Conservation (phyloP, 139 green algal species). For the Chlamydomonas eustigma region DNA sequence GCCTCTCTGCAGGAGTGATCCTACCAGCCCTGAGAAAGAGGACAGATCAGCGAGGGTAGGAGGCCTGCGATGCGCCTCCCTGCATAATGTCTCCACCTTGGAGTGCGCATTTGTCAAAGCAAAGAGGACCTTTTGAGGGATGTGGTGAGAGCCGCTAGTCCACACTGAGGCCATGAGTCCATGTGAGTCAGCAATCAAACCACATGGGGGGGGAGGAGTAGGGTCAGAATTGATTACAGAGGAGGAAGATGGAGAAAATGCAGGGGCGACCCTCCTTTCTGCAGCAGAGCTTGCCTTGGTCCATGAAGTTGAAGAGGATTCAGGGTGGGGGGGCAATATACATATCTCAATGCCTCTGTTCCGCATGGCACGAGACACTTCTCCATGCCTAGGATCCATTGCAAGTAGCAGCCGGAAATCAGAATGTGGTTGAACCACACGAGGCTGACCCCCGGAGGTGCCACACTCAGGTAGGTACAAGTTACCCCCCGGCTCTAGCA, state of each 20-base stretch:
- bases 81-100: slow-evolving; percentile 15
- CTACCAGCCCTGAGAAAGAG: slow-evolving; percentile 45
- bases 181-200: neutral
- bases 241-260: no score
- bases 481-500: slow-evolving; percentile 85
- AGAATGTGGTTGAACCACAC: slow-evolving; percentile 80
- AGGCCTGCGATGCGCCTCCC: slow-evolving; percentile 21
- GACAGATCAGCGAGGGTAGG: slow-evolving; percentile 52
- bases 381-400: slow-evolving; percentile 82
- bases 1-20: slow-evolving; percentile 56
- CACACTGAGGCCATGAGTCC: slow-evolving; percentile 8
- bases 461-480: slow-evolving; percentile 88
- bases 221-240: no score
- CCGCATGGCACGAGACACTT: slow-evolving; percentile 95
- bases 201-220: neutral
- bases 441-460: slow-evolving; percentile 6
- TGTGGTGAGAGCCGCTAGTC: neutral
- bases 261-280: no score
- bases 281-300: neutral
- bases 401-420: slow-evolving; percentile 93
- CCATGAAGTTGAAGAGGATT: neutral
- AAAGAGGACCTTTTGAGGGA: slow-evolving; percentile 9
- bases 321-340: slow-evolving; percentile 45
- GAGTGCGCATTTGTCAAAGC: slow-evolving; percentile 54
- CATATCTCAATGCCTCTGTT: slow-evolving; percentile 96